Base-by-base conservation (phyloP, 352 stramenopile genomes). In the Aphanomyces stellatus region DNA sequence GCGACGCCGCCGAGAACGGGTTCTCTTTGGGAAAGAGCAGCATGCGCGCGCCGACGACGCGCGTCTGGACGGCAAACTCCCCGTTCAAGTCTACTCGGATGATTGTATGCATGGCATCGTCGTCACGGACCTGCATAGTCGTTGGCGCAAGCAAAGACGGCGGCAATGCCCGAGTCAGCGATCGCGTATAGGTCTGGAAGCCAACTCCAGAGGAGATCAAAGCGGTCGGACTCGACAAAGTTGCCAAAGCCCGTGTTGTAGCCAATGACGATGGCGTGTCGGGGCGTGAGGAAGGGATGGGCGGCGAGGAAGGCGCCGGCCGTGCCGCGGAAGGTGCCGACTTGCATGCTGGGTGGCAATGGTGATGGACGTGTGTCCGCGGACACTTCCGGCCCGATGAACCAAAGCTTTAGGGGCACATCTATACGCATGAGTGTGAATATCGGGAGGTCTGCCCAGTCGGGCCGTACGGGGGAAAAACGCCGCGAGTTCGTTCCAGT, bases 181-280 rank as follows among this genome's bases (percentile, higher is more conserved):
- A 90, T 85, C 7, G 71, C 70, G 41, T 80, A 77, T 3, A 91
- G 68, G 53, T 89, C 80, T 3, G 78, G 75, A 7, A 92, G 78
- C 81, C 81, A 91, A 28, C 83, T 89, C 62, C 88, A 85, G 43
- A 91, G 73, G 35, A 90, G 40, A 2, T 77, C 75, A 53, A 81
- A 65, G 15, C 73, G 66, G 2, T 71, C 55, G 3, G 79, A 79
- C 22, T 89, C 81, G 34, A 89, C 69, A 71, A 92, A 89, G 70
- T 88, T 91, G 19, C 81, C 83, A 66, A 91, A 91, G 46, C 83
- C 83, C 4, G 83, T 87, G 69, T 90, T 91, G 69, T 84, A 90
- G 4, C 77, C 83, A 8, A 90, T 69, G 43, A 90, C 71, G 30
- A 91, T 53, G 0, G 80, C 78, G 43, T 86, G 88, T 1, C 56